Base-by-base conservation (phyloP, 176 grass and related monocot genomes). In the Oryza glaberrima region DNA sequence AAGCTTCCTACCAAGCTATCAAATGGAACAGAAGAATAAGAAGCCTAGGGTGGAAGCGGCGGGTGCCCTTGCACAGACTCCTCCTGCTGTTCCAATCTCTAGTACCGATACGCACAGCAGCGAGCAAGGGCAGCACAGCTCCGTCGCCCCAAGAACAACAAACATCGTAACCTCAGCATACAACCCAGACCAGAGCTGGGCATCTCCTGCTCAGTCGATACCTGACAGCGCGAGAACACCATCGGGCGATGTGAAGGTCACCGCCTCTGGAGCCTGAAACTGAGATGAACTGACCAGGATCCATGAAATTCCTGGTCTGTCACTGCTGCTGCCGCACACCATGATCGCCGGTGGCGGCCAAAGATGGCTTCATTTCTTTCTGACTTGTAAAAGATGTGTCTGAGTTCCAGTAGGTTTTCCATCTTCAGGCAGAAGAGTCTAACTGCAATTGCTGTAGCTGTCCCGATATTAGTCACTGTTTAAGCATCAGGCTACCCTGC, bases 1-100 rank as follows among this genome's bases (percentile, higher is more conserved):
- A 70, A 97, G 81, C 86, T 97, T 97, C 86, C 84, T 94, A 67
- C 95, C 92, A 51, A 94, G 90, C 87, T 91, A 94, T 65, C 90
- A 87, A 49, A 49, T 88, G 81, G 95, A 94, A 65, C 95, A 89
- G 73, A 94, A 94, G 75, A 86, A 77, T 8, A 94, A 97, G 88
- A 97, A 97, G 43, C 14, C 81, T 0, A 91, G 90, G 47, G 72
- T 82, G 72, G 77, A 89, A 3, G 17, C 34, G 1, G 4, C 44
- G 36, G 81, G 81, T 1, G 19, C 56, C 40, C 81, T 88, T 67
- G 67, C 75, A 0, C 87, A 88, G 48, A 63, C 86, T 20, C 85
- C 83, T 40, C 85, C 81, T 3, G 86, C 88, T 1, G 77, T 93
- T 63, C 91, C 91, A 17, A 69, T 91, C 67, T 92, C 90, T 2